Conservation (phyloP, 306 rosid genomes). For the Crotalaria pallida region DNA sequence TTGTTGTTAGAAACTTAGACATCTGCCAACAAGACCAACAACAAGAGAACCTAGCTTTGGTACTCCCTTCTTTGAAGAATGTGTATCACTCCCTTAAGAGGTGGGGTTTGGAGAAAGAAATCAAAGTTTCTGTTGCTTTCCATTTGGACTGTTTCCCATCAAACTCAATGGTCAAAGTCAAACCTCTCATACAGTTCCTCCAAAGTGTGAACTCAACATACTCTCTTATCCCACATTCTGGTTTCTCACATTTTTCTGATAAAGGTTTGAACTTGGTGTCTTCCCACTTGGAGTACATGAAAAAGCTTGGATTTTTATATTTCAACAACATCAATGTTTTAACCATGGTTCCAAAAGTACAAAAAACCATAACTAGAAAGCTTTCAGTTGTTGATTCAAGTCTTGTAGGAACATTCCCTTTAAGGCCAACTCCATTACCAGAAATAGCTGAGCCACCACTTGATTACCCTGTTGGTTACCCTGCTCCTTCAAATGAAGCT, state of each 20-base stretch:
- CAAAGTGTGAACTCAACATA: slow-evolving; percentile 50
- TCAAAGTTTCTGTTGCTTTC: slow-evolving; percentile 57
- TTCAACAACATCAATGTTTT: slow-evolving; percentile 35
- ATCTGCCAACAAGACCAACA: slow-evolving; percentile 40
- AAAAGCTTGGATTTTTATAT: slow-evolving; percentile 50
- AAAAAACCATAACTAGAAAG: slow-evolving; percentile 41
- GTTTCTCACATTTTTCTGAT: slow-evolving; percentile 34
- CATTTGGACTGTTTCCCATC: slow-evolving; percentile 31
- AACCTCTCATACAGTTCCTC: slow-evolving; percentile 48
- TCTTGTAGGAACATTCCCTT: slow-evolving; percentile 35
- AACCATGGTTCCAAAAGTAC: slow-evolving; percentile 16
- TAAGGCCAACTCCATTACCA: slow-evolving; percentile 56
- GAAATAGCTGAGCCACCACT: slow-evolving; percentile 52
- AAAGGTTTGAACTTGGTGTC: slow-evolving; percentile 37
- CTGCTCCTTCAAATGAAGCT: slow-evolving; percentile 45
- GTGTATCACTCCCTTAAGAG: slow-evolving; percentile 61
- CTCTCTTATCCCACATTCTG: slow-evolving; percentile 36
- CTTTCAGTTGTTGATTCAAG: slow-evolving; percentile 39
- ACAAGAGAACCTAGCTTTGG: slow-evolving; percentile 18
- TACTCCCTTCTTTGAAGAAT: slow-evolving; percentile 57
- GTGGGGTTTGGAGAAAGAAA: slow-evolving; percentile 80
- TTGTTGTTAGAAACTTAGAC: slow-evolving; percentile 41
- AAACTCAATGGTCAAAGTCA: slow-evolving; percentile 28
- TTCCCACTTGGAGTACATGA: slow-evolving; percentile 42
- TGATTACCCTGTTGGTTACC: slow-evolving; percentile 38